These are phyloP conservation scores for Phytophthora vignae DNA, from an alignment of 352 stramenopile genomes.

Conservation along the genomic window DNA sequence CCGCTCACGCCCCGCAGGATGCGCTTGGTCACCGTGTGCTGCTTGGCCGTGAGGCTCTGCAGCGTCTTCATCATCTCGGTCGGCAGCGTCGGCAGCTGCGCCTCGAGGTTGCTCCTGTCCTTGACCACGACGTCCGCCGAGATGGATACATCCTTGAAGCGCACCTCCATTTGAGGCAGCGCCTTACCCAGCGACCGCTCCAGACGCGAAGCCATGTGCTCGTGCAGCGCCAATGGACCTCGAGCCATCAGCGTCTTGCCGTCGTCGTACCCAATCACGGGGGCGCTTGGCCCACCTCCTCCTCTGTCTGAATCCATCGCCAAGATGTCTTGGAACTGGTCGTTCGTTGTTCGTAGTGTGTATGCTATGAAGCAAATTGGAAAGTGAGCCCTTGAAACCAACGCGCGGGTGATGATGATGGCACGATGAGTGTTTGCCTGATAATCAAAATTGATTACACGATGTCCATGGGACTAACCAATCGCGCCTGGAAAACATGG, in stretches of 20 bases:
- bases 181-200: slow-evolving; percentile 24
- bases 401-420: neutral
- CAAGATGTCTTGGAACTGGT: neutral
- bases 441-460: neutral
- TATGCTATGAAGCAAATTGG: neutral
- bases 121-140: slow-evolving; percentile 33
- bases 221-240: slow-evolving; percentile 3
- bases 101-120: slow-evolving; percentile 4
- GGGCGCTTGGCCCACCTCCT: neutral
- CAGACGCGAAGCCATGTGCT: neutral
- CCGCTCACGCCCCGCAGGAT: slow-evolving; percentile 27
- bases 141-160: slow-evolving; percentile 24
- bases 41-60: slow-evolving; percentile 14
- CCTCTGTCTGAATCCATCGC: neutral
- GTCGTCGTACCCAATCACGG: slow-evolving; percentile 6
- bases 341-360: neutral
- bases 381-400: neutral
- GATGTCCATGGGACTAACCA: neutral
- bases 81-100: slow-evolving; percentile 35
- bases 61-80: slow-evolving; percentile 28
- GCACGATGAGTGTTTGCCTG: neutral
- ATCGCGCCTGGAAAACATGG: neutral
- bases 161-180: slow-evolving; percentile 45
- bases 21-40: slow-evolving; percentile 29
- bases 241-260: slow-evolving; percentile 10